Evolutionary conservation across 805 yeast genomes (phyloP).

Genomic region (Ogataea saltuana): DNA sequence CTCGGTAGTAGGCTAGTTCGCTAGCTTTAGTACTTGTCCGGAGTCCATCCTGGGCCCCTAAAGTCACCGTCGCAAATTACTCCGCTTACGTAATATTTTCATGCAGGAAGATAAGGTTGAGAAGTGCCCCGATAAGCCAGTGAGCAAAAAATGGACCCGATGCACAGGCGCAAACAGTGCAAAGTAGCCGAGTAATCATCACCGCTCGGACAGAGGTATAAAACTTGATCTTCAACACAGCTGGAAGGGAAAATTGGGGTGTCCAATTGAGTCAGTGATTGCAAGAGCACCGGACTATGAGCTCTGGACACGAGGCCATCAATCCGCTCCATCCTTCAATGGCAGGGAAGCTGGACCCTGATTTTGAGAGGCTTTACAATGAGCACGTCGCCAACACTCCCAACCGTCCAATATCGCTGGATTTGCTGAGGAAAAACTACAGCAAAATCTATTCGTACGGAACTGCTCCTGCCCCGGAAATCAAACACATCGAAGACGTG

Average conservation of each 20-base stretch:
- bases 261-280: no score
- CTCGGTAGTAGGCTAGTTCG: no score
- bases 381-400: slow-evolving; percentile 30
- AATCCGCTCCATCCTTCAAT: slow-evolving; percentile 24
- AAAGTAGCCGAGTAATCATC: slow-evolving; percentile 1
- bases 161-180: not conserved
- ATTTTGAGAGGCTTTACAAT: slow-evolving; percentile 27
- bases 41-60: no score
- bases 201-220: no score
- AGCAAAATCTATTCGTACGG: slow-evolving; percentile 29
- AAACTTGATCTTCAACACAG: no score
- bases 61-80: not conserved
- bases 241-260: no score
- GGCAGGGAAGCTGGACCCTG: slow-evolving; percentile 29
- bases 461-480: slow-evolving; percentile 28
- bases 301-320: slow-evolving; percentile 19
- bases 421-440: slow-evolving; percentile 24
- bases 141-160: not conserved
- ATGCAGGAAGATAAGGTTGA: not conserved
- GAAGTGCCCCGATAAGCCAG: not conserved
- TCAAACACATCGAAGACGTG: slow-evolving; percentile 19
- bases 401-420: slow-evolving; percentile 23
- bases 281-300: no score
- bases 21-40: no score
- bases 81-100: not conserved